Evolutionary conservation across 495 filamentous ascomycete species (phyloP), one percentile per base, ranked within the genome.

Genomic region (Podospora comata): DNA sequence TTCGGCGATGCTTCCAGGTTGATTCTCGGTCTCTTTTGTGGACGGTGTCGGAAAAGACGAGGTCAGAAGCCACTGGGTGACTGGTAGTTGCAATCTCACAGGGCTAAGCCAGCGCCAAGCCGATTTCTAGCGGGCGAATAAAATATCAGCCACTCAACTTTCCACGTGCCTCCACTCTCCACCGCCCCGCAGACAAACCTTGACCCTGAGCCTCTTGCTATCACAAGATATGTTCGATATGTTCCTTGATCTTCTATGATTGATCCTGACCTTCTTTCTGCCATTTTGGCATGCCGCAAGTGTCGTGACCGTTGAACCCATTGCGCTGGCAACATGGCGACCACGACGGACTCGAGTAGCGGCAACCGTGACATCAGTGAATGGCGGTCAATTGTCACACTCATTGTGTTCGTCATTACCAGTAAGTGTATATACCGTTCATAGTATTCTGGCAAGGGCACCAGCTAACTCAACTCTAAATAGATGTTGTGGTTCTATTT

Each of bases 401-500:
- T 90, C 26, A 76, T 90, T 39, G 80, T 88, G 19, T 90, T 90
- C 73, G 79, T 89, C 48, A 19, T 88, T 57, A 86, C 87, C 5
- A 90, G 87, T 89, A 75, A 82, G 87, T 63, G 16, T 19, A 30
- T 2, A n/a, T 28, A 48, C 9, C 20, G 2, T 9, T 66, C 53
- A 48, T 20, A 16, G 6, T 44, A 20, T 63, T 20, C 19, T 27
- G 26, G 26, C 6, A 9, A 58, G 30, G 32, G 13, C 28, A 62
- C 39, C 27, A 5, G 68, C 64, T 27, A 15, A 30, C 39, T 2
- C 2, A 11, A 54, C 23, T 39, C 6, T 68, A 48, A 48, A 13
- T 13, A 89, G 87, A 90, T 78, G 78, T 89, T 61, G 77, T 84
- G 32, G 88, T 90, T 15, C 81, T 90, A 53, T 89, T 87, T 62